phyloP scores from a whole-genome alignment of 768 basidiomycete genomes.

The Boletus sp. region DNA sequence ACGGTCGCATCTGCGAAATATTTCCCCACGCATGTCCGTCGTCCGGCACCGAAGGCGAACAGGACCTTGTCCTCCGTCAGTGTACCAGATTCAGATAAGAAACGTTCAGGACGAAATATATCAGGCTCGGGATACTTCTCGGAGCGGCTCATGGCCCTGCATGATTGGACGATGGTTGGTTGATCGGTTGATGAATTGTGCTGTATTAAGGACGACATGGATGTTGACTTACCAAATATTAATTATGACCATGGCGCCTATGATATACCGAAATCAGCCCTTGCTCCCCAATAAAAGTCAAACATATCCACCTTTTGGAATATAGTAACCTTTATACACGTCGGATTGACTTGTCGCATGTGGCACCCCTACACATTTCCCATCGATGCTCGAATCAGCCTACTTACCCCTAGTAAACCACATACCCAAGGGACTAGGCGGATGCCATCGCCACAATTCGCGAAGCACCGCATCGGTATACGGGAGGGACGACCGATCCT shows the following conservation, averaged over 20 bases:
- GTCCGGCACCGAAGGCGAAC: constrained; percentile 1
- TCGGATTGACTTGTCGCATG: constrained; percentile 16
- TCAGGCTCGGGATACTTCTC: constrained; percentile 5
- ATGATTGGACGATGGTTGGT: background rate
- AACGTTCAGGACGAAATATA: background rate
- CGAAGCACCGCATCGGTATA: constrained; percentile 26
- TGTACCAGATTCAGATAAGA: background rate
- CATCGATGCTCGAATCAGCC: background rate
- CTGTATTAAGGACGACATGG: background rate
- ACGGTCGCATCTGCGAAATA: constrained; percentile 1
- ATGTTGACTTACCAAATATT: constrained; percentile 1
- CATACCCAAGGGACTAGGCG: constrained; percentile 9
- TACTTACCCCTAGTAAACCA: background rate
- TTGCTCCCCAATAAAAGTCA: no score
- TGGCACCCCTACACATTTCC: background rate
- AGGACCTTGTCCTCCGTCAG: background rate
- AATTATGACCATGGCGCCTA: background rate
- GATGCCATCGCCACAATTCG: constrained; percentile 26
- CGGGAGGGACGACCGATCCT: constrained; percentile 24
- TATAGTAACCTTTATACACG: constrained; percentile 19
- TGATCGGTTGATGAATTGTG: background rate
- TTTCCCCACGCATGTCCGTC: constrained; percentile 1
- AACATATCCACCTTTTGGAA: constrained; percentile 16
- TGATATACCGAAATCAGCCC: background rate
- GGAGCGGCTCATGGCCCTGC: constrained; percentile 4